Conservation (phyloP, 2,329 filamentous ascomycete genomes). For the Trichoderma aggressivum region DNA sequence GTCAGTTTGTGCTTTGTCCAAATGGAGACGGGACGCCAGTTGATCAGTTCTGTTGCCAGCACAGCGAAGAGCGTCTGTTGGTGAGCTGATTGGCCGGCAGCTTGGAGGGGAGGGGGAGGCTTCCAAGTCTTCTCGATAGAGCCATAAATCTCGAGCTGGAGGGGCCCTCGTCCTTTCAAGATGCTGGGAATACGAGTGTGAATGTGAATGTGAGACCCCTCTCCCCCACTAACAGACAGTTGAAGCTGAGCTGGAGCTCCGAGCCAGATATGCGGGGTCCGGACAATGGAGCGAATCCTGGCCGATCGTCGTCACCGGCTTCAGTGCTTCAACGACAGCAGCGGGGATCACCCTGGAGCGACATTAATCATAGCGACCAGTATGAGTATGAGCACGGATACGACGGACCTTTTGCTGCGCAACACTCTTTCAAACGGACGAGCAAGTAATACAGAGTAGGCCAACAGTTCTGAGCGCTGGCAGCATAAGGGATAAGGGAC, state of each 20-base stretch:
- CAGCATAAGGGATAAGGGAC: background rate
- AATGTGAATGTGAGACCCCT: background rate
- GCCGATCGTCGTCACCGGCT: background rate
- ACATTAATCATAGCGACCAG: background rate
- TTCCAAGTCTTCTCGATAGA: background rate
- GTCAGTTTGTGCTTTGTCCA: background rate
- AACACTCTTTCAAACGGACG: background rate
- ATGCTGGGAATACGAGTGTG: background rate
- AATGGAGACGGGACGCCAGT: background rate
- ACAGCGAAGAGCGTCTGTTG: background rate
- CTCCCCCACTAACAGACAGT: background rate
- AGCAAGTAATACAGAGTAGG: background rate
- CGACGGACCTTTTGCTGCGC: background rate
- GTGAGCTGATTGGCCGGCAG: background rate
- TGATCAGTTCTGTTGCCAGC: background rate
- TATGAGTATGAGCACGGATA: background rate
- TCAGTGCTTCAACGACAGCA: background rate
- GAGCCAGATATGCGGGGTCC: background rate
- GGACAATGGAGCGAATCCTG: background rate
- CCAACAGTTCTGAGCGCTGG: background rate
- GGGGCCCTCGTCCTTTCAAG: background rate
- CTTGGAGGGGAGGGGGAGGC: background rate
- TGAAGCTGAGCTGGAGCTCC: background rate
- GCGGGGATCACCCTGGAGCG: background rate
- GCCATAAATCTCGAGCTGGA: background rate